These are phyloP conservation scores for Jackrogersella minutella DNA, from an alignment of 495 filamentous ascomycete species.

Conservation along the genomic window DNA sequence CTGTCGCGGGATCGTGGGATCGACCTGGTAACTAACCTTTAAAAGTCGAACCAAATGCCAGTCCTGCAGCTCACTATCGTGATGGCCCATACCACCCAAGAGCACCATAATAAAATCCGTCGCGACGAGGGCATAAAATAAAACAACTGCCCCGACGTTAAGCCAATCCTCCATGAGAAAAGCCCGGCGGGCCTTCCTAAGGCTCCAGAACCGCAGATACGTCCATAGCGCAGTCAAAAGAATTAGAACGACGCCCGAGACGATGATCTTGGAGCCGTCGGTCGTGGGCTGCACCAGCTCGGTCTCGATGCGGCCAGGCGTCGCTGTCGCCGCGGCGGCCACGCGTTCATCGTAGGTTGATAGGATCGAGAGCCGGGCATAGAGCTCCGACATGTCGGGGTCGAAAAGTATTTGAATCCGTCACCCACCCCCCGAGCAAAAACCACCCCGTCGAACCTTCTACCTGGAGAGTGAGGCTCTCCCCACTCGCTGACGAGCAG, in stretches of 20 bases:
- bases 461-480: constrained; percentile 11
- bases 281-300: constrained; percentile 24
- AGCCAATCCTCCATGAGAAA: constrained; percentile 33
- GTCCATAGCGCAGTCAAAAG: constrained; percentile 34
- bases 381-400: constrained; percentile 29
- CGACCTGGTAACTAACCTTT: constrained; percentile 24
- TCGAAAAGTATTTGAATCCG: neutral
- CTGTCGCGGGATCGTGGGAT: neutral
- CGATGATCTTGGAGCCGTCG: constrained; percentile 30
- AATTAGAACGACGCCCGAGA: constrained; percentile 13
- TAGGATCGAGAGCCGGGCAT: constrained; percentile 17
- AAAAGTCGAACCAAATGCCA: constrained; percentile 36
- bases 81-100: constrained; percentile 31
- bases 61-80: constrained; percentile 15
- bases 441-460: constrained; percentile 9
- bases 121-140: constrained; percentile 32
- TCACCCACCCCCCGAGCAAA: constrained; percentile 12
- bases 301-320: constrained; percentile 13
- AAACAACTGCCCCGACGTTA: constrained; percentile 22
- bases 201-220: constrained; percentile 33
- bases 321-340: constrained; percentile 4
- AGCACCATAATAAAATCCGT: constrained; percentile 30
- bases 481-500: constrained; percentile 7
- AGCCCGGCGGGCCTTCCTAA: constrained; percentile 17
- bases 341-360: constrained; percentile 9